Base-by-base conservation (phyloP, 2,329 filamentous ascomycete species). In the Kalmusia sp. region DNA sequence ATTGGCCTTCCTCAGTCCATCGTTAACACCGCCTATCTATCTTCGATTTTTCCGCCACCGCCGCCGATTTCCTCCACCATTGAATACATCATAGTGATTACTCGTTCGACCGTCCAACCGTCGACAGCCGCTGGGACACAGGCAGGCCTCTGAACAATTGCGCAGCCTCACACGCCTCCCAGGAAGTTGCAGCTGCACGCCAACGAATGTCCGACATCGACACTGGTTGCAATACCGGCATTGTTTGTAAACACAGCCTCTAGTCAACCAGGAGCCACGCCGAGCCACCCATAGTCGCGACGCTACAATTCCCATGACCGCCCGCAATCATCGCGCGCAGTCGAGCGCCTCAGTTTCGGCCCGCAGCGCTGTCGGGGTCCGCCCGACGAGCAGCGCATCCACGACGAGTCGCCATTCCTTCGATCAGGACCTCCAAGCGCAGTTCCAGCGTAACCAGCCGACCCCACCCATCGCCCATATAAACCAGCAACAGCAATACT, bases 361-460 rank as follows among this genome's bases (percentile, higher is more conserved):
- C 27, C 76, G 74, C 60, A 74, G 74, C 48, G 77, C 77, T 55
- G 14, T 47, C 33, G 33, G 22, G 7, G 22, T 22, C 24, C 72
- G 79, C 6, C 78, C 79, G 40, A 71, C 75, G 15, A 81, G 79
- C 24, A 75, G 79, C 60, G 78, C 77, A 35, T 81, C 79, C 12
- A 80, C 79, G 15, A 76, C 79, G n/a, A 80, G 78, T 60, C 61
- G 78, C 33, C 77, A 79, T 40, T 76, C 71, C 14, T 73, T 72
- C 55, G 69, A 71, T 41, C 67, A 73, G 49, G 58, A 66, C 40
- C 48, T 63, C 30, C 62, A 63, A n/a, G 38, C 52, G 28, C 59
- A 63, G 38, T 61, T 58, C 39, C 63, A 58, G 25, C 63, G 38
- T 39, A 51, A 55, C 52, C 58, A 57, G 49, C 47, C 34, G 55